Evolutionary conservation across 2,329 filamentous ascomycete species (phyloP), one percentile per base, ranked within the genome.

Genomic region (Hortaea sp.): DNA sequence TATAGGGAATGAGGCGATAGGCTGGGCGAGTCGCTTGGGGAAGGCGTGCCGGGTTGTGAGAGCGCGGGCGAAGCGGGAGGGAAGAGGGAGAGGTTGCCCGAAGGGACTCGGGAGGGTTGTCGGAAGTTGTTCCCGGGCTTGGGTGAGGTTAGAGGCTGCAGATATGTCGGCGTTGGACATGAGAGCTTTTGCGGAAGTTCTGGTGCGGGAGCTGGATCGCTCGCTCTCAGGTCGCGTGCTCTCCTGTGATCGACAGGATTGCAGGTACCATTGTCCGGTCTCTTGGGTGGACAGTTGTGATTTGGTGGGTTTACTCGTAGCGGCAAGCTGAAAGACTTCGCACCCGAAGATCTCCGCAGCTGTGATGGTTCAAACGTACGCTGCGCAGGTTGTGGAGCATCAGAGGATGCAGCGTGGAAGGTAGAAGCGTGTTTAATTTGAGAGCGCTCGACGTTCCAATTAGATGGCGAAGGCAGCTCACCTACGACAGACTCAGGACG

Each of bases 241-340:
- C 4, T 20, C 11, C 43, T 34, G 12, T 42, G 35, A 37, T 57
- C 54, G 10, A 49, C 39, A 29, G 48, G 44, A 32, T 44, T 48
- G 31, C 48, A 49, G 2, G 41, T 32, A 12, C 29, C 30, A 10
- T 41, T 32, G 9, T 45, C 39, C 10, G 40, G 11, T 13, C 46
- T 37, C 12, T 20, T 41, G 6, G 49, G 41, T 4, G 49, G 46
- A 3, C 45, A 29, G 34, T 42, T 51, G n/a, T 32, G 29, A n/a
- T 46, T 56, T 6, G 62, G 59, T 5, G 66, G 61, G 42, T 68
- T 66, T 38, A 66, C 49, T 41, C 56, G 53, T 12, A 63, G 47
- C 4, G 61, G 61, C 1, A 64, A 48, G 42, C 57, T 45, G 63
- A 65, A 48, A 42, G 32, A 11, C 41, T 47, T 32, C 10, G n/a